phyloP scores from a whole-genome alignment of 768 basidiomycete species.

The Psilocybe cubensis region DNA sequence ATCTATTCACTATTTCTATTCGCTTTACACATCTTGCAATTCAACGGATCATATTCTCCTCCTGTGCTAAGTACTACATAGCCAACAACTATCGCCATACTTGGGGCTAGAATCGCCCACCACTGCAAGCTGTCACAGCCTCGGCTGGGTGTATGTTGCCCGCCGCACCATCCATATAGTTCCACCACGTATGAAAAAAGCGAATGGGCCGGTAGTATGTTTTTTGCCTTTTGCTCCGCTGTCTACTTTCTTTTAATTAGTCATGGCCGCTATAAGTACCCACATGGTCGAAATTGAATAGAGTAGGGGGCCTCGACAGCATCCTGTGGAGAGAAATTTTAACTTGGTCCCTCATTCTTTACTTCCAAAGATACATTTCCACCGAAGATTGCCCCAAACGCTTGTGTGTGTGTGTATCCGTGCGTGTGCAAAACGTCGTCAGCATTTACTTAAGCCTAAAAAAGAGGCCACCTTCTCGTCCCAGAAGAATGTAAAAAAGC shows the following conservation, averaged over 20 bases:
- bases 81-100: neutral
- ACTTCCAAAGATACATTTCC: neutral
- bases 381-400: neutral
- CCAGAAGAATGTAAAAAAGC: neutral
- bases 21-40: neutral
- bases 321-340: neutral
- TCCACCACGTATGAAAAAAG: too few relatives aligned
- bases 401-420: neutral
- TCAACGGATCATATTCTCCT: neutral
- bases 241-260: neutral
- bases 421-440: neutral
- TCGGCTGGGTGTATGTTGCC: neutral
- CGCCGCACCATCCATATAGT: neutral
- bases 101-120: neutral
- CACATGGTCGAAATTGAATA: neutral
- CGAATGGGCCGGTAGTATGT: neutral
- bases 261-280: neutral
- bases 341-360: neutral
- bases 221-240: neutral
- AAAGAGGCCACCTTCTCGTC: neutral
- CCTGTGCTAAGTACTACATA: neutral
- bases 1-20: constrained; percentile 12
- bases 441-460: neutral
- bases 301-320: neutral
- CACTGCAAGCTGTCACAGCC: neutral